Base-by-base conservation (phyloP, 75 land plant species). In the Isoetes taiwanensis region DNA sequence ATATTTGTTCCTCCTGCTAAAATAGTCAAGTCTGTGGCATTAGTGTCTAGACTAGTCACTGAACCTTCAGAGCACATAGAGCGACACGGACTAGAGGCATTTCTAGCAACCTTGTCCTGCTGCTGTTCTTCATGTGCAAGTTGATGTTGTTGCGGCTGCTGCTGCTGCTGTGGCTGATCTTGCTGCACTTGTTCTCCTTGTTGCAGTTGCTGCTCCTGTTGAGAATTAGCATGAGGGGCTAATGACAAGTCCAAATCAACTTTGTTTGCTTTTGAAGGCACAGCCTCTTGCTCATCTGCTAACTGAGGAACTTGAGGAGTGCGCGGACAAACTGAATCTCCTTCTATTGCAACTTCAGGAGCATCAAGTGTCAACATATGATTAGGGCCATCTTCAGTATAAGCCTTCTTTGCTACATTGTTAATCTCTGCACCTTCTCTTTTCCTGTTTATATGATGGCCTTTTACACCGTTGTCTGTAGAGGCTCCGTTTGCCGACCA, bases 1-100 rank as follows among this genome's bases (percentile, higher is more conserved):
- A n/a, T n/a, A n/a, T n/a, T n/a, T n/a, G n/a, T n/a, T n/a, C n/a
- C n/a, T n/a, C n/a, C n/a, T n/a, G n/a, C n/a, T n/a, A n/a, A n/a
- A n/a, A n/a, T n/a, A n/a, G n/a, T n/a, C n/a, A n/a, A n/a, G n/a
- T n/a, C n/a, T n/a, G n/a, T n/a, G n/a, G n/a, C n/a, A n/a, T n/a
- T n/a, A n/a, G 50, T 66, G 65, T 59, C 73, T 19, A 29, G 32
- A 17, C 59, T 61, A 12, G 74, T 60, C 25, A 56, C 65, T 1
- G 74, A 71, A 17, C 42, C 58, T 33, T 67, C 71, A 3, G 72
- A 70, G 32, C 41, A 59, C 23, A 66, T 52, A 0, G 69, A 66
- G 28, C 58, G 52, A 10, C 64, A 66, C 6, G 62, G 42, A 6
- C 12, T 24, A 20, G 30, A 5, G 20, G 38, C 41, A 10, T 21